Conservation (phyloP, 495 filamentous ascomycete species). For the Aspergillus bertholletiae region DNA sequence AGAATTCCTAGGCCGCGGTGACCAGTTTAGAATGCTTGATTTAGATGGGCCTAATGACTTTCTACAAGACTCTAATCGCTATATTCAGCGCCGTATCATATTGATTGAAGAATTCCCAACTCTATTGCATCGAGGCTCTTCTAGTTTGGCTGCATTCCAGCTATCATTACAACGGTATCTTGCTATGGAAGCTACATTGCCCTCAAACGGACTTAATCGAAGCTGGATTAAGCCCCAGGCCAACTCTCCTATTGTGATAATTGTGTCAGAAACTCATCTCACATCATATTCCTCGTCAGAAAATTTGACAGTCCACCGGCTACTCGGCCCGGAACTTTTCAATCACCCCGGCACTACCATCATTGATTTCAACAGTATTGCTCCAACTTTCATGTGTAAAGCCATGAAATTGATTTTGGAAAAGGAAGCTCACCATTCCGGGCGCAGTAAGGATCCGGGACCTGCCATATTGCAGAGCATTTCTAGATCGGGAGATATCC, state of each 20-base stretch:
- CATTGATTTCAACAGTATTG: constrained; percentile 90
- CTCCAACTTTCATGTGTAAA: constrained; percentile 79
- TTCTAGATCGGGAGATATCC: constrained; percentile 82
- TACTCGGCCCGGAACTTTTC: constrained; percentile 81
- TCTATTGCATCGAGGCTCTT: constrained; percentile 65
- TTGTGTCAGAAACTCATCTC: constrained; percentile 83
- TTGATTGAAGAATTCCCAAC: constrained; percentile 95
- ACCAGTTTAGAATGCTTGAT: constrained; percentile 74
- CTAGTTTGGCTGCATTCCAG: constrained; percentile 68
- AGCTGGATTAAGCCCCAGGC: constrained; percentile 12
- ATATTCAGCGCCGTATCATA: constrained; percentile 53
- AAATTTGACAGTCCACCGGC: constrained; percentile 83
- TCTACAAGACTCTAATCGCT: neutral
- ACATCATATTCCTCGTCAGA: constrained; percentile 72
- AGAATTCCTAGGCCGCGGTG: constrained; percentile 78
- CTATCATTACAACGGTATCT: constrained; percentile 71
- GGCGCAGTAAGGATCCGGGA: constrained; percentile 62
- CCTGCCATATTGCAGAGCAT: constrained; percentile 69
- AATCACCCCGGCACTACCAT: constrained; percentile 69
- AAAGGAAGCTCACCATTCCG: constrained; percentile 73
- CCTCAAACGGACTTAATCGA: constrained; percentile 27
- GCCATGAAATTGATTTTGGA: constrained; percentile 74
- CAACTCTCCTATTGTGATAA: constrained; percentile 75
- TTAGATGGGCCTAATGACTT: constrained; percentile 24
- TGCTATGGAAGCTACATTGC: constrained; percentile 45